Conservation (phyloP, 371 early-diverging fungal genomes). For the Apophysomyces variabilis region DNA sequence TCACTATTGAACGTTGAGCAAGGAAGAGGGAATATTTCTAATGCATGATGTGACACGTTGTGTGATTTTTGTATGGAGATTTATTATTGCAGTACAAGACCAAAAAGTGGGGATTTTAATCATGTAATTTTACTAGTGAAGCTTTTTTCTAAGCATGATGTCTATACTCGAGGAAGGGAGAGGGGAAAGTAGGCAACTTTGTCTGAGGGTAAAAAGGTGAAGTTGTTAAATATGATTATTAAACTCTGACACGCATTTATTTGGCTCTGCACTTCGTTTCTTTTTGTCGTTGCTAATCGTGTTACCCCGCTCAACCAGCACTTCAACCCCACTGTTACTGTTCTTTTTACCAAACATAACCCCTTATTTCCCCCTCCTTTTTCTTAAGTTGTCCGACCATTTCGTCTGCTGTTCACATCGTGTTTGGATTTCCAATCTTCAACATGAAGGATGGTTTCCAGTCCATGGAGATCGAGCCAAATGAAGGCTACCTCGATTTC, state of each 20-base stretch:
- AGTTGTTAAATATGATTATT: background rate
- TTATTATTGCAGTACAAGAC: no score
- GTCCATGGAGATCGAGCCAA: constrained; percentile 26
- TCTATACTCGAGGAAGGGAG: no score
- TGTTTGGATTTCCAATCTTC: constrained; percentile 11
- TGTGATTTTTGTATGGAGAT: no score
- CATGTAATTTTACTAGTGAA: no score
- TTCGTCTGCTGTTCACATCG: constrained; percentile 12
- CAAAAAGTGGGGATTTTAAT: no score
- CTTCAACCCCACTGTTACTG: constrained; percentile 10
- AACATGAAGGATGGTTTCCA: constrained; percentile 33
- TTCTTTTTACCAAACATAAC: background rate
- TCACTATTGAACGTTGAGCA: no score
- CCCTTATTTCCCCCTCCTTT: constrained; percentile 7
- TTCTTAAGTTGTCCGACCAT: constrained; percentile 9
- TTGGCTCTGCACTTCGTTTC: background rate
- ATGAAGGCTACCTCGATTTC: constrained; percentile 25
- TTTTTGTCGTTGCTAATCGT: constrained; percentile 7
- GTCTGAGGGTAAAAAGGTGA: background rate
- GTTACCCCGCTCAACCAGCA: background rate
- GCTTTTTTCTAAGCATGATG: no score
- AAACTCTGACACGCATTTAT: background rate
- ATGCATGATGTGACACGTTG: no score
- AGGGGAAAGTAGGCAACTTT: no score
- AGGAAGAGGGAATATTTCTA: no score